These are phyloP conservation scores for Clausena lansium DNA, from an alignment of 345 rosid genomes.

Conservation along the genomic window DNA sequence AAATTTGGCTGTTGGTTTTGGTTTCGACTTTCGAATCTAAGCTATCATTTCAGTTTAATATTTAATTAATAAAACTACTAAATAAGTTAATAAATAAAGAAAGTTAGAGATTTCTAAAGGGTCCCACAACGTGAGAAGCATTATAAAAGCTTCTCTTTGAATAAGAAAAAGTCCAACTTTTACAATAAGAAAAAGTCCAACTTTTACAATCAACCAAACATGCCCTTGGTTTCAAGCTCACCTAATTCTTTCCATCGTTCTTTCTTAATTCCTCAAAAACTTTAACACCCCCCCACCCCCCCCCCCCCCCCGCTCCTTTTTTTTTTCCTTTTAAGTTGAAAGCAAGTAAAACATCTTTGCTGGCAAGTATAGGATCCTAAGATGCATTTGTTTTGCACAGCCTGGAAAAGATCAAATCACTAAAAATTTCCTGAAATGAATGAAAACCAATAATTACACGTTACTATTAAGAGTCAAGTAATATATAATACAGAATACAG, in stretches of 20 bases:
- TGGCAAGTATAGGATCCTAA: neutral
- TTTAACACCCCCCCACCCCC: no score
- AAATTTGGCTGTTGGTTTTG: neutral
- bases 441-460: neutral
- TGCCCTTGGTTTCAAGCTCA: neutral
- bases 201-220: neutral
- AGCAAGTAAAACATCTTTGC: neutral
- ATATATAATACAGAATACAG: neutral
- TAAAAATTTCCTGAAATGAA: neutral
- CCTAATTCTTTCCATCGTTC: neutral
- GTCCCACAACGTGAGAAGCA: constrained; percentile 11
- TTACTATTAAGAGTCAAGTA: neutral
- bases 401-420: neutral
- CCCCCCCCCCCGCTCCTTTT: no score
- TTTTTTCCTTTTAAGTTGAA: neutral
- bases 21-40: neutral
- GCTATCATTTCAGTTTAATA: neutral
- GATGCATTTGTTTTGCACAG: neutral
- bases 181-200: neutral
- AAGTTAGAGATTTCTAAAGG: no score
- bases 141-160: neutral
- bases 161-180: neutral
- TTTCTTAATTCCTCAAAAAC: no score
- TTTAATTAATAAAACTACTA: no score
- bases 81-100: no score